Base-by-base conservation (phyloP, 768 basidiomycete species). In the Crassisporium funariophilum region DNA sequence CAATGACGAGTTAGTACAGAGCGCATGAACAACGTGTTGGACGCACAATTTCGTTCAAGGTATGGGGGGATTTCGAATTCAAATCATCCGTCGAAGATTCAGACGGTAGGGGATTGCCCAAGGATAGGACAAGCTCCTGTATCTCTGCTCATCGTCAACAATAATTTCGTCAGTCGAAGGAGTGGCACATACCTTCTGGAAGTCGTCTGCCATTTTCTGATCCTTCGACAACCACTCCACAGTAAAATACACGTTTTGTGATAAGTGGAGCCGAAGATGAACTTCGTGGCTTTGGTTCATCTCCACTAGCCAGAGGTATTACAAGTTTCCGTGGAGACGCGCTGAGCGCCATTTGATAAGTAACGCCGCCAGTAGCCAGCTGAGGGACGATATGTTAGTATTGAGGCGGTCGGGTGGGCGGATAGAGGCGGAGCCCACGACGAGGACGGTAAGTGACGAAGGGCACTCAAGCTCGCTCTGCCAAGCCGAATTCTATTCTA, bases 171-270 rank as follows among this genome's bases (percentile, higher is more conserved):
- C 34, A 15, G 27, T 22, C 25, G 44, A 9, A 15, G 36, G 36
- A 37, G 42, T 46, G 23, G 44, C 65, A 59, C 63, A 29, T 45
- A 84, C 88, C 88, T 66, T 84, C 81, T 29, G 83, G 77, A 40
- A 89, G 76, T 47, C 81, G 75, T 55, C 73, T 78, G 5, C 86
- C 87, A 53, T 80, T 76, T 53, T 86, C 86, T 29, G 86, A 83
- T 41, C 83, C 84, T 69, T 97, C 92, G 22, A 95, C 85, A 11
- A 95, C 89, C 15, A 95, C 88, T 35, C 89, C 90, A 60, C 88
- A 91, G 62, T 88, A 88, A 66, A 95, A 95, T 19, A 86, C 88
- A 61, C 93, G 86, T 63, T 78, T 85, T 5, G 87, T 94, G 52
- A 81, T 56, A 41, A 69, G 64, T 23, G 71, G 59, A 23, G 69